Evolutionary conservation across 106 monocot species (phyloP), one percentile per base, ranked within the genome.

Genomic region (Acorus calamus): DNA sequence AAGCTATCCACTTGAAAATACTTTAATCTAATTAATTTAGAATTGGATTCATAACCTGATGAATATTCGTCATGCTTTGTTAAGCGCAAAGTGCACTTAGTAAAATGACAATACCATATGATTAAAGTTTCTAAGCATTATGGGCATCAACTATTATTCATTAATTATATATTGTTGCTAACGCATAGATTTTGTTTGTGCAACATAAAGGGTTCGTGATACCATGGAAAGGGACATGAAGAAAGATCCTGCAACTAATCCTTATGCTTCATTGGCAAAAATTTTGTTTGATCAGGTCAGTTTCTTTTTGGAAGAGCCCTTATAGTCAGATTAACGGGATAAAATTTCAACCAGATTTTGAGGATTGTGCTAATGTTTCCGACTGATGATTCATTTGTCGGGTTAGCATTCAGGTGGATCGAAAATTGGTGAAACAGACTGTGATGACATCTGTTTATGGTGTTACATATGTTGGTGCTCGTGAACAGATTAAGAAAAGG

Each of bases 381-480:
- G 28, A 28, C 28, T 28, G 28, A 28, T 28, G 28, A 28, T 28
- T 28, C 28, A 28, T 28, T 28, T 28, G 1, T 28, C 28, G 28
- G 28, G 28, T 28, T 92, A 81, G 90, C 75, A 64, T 78, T 75
- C 88, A 93, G 92, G 92, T 93, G 62, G 92, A 93, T 66, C 69
- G 92, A 64, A 93, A 88, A 73, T 76, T 93, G 61, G 88, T 93
- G 7, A 93, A 93, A 68, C 92, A 93, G 65, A 93, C 92, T 52
- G 92, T 93, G 52, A 93, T 93, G 92, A 93, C 92, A 47, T 93
- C 88, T 60, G 92, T 93, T 46, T 93, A 93, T 78, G 92, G 92
- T 69, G 92, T 93, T 51, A 93, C 92, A 50, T 93, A 85, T 77
- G 77, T 88, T 74, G 92, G 92, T 69, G 92, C 92, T 43, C 79